These are phyloP conservation scores for Oryza officinalis DNA, from an alignment of 176 grass and related monocot species.

Conservation along the genomic window DNA sequence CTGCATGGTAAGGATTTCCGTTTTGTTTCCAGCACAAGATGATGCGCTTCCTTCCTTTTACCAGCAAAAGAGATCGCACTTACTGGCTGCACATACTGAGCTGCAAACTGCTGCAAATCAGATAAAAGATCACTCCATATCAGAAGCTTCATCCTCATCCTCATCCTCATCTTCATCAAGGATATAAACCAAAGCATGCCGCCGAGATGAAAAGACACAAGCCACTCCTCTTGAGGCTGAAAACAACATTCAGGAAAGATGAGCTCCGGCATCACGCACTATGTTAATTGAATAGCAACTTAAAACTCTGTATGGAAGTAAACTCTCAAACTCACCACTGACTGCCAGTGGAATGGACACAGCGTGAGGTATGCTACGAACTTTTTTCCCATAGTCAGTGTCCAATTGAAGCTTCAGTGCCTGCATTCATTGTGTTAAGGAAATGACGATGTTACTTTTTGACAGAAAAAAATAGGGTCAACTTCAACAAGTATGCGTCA, in stretches of 20 bases:
- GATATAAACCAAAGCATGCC: constrained; percentile 87
- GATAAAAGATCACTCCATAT: constrained; percentile 60
- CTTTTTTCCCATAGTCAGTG: constrained; percentile 66
- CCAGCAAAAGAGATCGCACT: not conserved
- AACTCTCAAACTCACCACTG: constrained; percentile 66
- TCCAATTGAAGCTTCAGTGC: constrained; percentile 48
- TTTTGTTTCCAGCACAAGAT: not conserved
- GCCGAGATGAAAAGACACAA: constrained; percentile 68
- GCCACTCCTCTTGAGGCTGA: constrained; percentile 88
- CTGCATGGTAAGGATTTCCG: not conserved
- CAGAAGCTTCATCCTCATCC: constrained; percentile 66
- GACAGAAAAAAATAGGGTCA: constrained; percentile 4
- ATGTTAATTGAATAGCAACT: constrained; percentile 9
- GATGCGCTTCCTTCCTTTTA: not conserved
- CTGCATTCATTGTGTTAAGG: constrained; percentile 21
- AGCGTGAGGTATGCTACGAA: constrained; percentile 66
- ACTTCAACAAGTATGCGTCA: too few relatives aligned
- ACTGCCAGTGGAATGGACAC: constrained; percentile 80
- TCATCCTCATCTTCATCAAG: constrained; percentile 87
- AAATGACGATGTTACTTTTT: constrained; percentile 25
- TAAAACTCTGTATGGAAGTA: constrained; percentile 29
- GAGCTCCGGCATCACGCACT: constrained; percentile 5
- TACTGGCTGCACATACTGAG: not conserved
- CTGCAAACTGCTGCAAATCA: not conserved
- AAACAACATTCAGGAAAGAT: constrained; percentile 28